phyloP scores from a whole-genome alignment of 495 filamentous ascomycete species.

The Massariosphaeria phaeospora region DNA sequence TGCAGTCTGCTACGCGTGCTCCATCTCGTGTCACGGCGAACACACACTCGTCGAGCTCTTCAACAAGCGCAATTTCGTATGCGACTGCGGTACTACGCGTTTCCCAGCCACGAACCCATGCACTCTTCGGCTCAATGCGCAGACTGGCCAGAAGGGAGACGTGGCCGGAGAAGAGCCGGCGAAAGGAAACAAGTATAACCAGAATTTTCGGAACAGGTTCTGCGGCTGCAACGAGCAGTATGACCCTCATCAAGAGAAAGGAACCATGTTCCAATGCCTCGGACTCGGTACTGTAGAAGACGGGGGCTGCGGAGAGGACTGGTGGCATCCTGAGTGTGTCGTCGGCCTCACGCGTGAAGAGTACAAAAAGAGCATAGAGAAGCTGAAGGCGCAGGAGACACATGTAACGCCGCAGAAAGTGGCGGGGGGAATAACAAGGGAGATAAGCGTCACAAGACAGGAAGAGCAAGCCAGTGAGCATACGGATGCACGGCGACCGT shows the following conservation, averaged over 20 bases:
- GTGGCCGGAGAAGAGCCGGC: conserved; percentile 70
- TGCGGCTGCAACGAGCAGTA: conserved; percentile 87
- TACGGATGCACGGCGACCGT: conserved; percentile 13
- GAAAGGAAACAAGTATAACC: conserved; percentile 78
- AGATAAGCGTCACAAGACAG: conserved; percentile 22
- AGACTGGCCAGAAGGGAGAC: conserved; percentile 66
- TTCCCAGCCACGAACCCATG: conserved; percentile 66
- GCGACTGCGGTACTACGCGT: conserved; percentile 90
- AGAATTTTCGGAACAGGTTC: conserved; percentile 90
- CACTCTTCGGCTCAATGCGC: conserved; percentile 66
- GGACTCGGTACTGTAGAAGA: conserved; percentile 73
- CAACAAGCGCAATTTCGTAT: conserved; percentile 88
- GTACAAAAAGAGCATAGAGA: conserved; percentile 36
- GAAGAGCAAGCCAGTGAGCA: conserved; percentile 17
- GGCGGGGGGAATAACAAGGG: conserved; percentile 16
- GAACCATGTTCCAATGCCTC: conserved; percentile 98
- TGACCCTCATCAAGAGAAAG: conserved; percentile 77
- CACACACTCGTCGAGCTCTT: conserved; percentile 95
- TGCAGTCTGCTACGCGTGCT: conserved; percentile 93
- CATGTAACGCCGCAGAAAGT: conserved; percentile 11
- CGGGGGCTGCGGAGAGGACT: conserved; percentile 94
- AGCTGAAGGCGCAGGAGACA: conserved; percentile 6
- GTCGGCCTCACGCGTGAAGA: conserved; percentile 63
- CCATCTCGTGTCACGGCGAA: conserved; percentile 92
- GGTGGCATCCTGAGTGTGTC: conserved; percentile 96